Percentiles rank a stretch among this genome's conserved stretches.
These are phyloP conservation scores for Hypoxylon rickii DNA, from an alignment of 495 filamentous ascomycete genomes.

Conservation along the genomic window DNA sequence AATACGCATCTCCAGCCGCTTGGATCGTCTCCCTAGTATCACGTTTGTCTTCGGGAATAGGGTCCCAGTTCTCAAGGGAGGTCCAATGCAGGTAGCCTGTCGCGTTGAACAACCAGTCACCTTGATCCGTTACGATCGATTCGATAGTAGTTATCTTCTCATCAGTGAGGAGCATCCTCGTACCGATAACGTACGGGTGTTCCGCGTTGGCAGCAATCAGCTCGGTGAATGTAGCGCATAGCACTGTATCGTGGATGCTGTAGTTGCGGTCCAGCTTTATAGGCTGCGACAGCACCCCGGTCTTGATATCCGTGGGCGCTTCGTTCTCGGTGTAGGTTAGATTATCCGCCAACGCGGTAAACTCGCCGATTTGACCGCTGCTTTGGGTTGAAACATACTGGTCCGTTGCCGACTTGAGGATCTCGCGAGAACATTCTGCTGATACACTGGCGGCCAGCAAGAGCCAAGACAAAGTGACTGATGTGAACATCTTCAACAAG, in stretches of 20 bases:
- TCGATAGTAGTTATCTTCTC: slow-evolving; percentile 42
- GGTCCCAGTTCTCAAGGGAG: slow-evolving; percentile 44
- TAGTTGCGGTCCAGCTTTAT: slow-evolving; percentile 46
- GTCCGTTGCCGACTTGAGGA: too few species aligned
- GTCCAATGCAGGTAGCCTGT: slow-evolving; percentile 40
- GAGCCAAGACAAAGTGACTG: too few species aligned
- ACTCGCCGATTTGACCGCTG: slow-evolving; percentile 16
- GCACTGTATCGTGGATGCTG: slow-evolving; percentile 44
- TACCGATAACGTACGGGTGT: slow-evolving; percentile 48
- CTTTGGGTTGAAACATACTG: slow-evolving; percentile 41
- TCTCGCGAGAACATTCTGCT: too few species aligned
- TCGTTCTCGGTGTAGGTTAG: slow-evolving; percentile 47
- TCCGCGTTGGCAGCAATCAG: slow-evolving; percentile 38
- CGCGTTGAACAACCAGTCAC: slow-evolving; percentile 50
- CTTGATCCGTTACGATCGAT: slow-evolving; percentile 42
- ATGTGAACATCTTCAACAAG: too few species aligned
- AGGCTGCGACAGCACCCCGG: slow-evolving; percentile 39
- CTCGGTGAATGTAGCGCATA: slow-evolving; percentile 49
- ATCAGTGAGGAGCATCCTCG: slow-evolving; percentile 40
- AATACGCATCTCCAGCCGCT: slow-evolving; percentile 44
- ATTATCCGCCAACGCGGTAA: slow-evolving; percentile 30
- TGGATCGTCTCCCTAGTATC: slow-evolving; percentile 40
- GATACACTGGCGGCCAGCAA: too few species aligned
- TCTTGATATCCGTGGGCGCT: slow-evolving; percentile 35
- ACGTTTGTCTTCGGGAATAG: slow-evolving; percentile 34